Percentiles rank a stretch among this genome's conserved stretches.
Conservation (phyloP, 371 early-diverging fungal species). For the Haplosporangium sp. region DNA sequence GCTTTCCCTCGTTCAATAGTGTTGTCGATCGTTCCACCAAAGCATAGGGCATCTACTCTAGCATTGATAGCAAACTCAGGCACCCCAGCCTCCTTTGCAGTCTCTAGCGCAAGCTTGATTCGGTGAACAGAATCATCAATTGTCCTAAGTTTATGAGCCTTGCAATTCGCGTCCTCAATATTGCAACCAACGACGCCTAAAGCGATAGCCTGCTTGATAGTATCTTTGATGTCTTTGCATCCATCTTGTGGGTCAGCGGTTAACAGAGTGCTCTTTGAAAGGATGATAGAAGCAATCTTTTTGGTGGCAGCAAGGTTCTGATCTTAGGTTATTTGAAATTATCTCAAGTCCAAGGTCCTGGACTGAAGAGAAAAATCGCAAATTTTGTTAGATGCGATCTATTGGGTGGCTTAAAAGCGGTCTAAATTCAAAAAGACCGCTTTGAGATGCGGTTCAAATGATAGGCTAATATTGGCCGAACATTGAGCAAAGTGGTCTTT, state of each 20-base stretch:
- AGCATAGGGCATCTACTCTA: conserved; percentile 47
- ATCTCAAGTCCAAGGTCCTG: too few species aligned
- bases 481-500: too few species aligned
- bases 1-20: conserved; percentile 50
- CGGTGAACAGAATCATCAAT: conserved; percentile 39
- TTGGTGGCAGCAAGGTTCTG: conserved; percentile 33
- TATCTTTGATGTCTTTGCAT: conserved; percentile 37
- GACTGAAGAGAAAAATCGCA: too few species aligned
- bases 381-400: too few species aligned
- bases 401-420: too few species aligned
- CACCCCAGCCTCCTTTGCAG: conserved; percentile 41
- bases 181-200: conserved; percentile 48
- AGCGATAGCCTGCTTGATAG: conserved; percentile 25
- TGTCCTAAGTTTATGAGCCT: conserved; percentile 15
- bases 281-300: conserved; percentile 27
- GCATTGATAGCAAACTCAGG: conserved; percentile 58
- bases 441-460: too few species aligned
- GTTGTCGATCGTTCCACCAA: conserved; percentile 42
- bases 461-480: too few species aligned
- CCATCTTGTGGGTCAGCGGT: conserved; percentile 49
- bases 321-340: conserved; percentile 6
- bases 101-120: conserved; percentile 29
- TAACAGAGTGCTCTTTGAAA: conserved; percentile 24
- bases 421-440: too few species aligned
- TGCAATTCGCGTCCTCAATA: conserved; percentile 36